A percentile compares a stretch with the other conserved stretches of the same genome.
phyloP scores from a whole-genome alignment of 768 basidiomycete species.

The Mycena olivaceomarginata region DNA sequence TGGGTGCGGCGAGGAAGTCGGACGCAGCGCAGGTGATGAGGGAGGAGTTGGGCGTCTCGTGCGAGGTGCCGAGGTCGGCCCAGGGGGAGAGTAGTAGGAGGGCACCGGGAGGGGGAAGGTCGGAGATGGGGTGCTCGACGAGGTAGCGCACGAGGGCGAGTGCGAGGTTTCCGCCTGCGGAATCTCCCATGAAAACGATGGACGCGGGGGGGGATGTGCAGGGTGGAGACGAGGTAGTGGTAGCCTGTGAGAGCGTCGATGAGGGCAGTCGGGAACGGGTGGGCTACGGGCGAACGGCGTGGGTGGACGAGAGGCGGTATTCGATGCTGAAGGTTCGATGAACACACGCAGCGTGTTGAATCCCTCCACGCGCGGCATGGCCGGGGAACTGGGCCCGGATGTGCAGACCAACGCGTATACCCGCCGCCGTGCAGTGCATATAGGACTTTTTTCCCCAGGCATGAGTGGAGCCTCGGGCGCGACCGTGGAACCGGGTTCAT shows the following conservation, averaged over 20 bases:
- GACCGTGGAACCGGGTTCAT: slow-evolving; percentile 61
- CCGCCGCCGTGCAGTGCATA: slow-evolving; percentile 79
- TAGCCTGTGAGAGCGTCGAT: slow-evolving; percentile 87
- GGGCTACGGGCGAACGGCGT: slow-evolving; percentile 61
- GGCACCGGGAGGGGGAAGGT: slow-evolving; percentile 66
- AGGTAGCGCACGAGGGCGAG: slow-evolving; percentile 79
- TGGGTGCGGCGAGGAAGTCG: neutral
- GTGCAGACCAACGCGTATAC: slow-evolving; percentile 72
- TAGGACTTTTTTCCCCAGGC: slow-evolving; percentile 73
- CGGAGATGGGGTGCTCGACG: slow-evolving; percentile 63
- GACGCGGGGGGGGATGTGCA: slow-evolving; percentile 75
- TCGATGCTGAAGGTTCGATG: slow-evolving; percentile 77
- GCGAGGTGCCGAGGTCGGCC: slow-evolving; percentile 57
- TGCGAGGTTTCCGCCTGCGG: slow-evolving; percentile 85
- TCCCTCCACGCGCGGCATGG: slow-evolving; percentile 65
- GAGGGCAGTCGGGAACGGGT: slow-evolving; percentile 85
- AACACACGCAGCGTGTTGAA: slow-evolving; percentile 65
- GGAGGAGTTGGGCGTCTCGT: neutral
- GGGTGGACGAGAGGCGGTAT: slow-evolving; percentile 78
- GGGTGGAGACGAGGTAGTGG: slow-evolving; percentile 74
- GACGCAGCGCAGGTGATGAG: neutral
- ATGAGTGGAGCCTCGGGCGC: slow-evolving; percentile 59
- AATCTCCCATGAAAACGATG: slow-evolving; percentile 86
- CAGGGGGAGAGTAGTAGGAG: slow-evolving; percentile 75
- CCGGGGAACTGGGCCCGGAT: slow-evolving; percentile 70